phyloP scores from a whole-genome alignment of 1,139 yeast genomes.

The Pichia sp. region DNA sequence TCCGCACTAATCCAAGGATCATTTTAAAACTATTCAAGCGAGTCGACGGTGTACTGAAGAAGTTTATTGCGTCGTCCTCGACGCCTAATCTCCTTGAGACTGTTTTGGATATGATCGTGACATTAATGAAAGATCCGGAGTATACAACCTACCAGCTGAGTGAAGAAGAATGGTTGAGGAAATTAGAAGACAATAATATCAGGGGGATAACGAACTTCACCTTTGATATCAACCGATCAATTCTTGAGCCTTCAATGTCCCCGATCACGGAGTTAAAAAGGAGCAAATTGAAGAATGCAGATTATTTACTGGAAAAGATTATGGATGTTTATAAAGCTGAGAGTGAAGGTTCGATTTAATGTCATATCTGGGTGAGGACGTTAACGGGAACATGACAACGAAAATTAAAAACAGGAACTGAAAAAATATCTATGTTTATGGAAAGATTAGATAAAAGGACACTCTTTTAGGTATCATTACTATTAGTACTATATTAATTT shows the following conservation, averaged over 20 bases:
- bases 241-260: slow-evolving; percentile 1
- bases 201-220: slow-evolving; percentile 11
- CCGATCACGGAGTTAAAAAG: background rate
- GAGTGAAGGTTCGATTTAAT: background rate
- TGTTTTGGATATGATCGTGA: slow-evolving; percentile 24
- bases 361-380: background rate
- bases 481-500: background rate
- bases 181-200: slow-evolving; percentile 5
- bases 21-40: slow-evolving; percentile 23
- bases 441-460: background rate
- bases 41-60: slow-evolving; percentile 22
- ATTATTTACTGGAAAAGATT: slow-evolving; percentile 4
- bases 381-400: too few relatives aligned
- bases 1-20: slow-evolving; percentile 24
- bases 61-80: slow-evolving; percentile 23
- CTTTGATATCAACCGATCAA: slow-evolving; percentile 3
- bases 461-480: background rate
- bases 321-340: slow-evolving; percentile 5
- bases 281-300: background rate
- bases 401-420: too few relatives aligned
- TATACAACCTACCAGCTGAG: slow-evolving; percentile 11
- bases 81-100: slow-evolving; percentile 25
- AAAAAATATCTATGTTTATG: background rate
- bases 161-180: slow-evolving; percentile 5
- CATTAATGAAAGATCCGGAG: slow-evolving; percentile 22